These are phyloP conservation scores for Tolypocladium tundrense DNA, from an alignment of 2,329 filamentous ascomycete genomes.

Conservation along the genomic window DNA sequence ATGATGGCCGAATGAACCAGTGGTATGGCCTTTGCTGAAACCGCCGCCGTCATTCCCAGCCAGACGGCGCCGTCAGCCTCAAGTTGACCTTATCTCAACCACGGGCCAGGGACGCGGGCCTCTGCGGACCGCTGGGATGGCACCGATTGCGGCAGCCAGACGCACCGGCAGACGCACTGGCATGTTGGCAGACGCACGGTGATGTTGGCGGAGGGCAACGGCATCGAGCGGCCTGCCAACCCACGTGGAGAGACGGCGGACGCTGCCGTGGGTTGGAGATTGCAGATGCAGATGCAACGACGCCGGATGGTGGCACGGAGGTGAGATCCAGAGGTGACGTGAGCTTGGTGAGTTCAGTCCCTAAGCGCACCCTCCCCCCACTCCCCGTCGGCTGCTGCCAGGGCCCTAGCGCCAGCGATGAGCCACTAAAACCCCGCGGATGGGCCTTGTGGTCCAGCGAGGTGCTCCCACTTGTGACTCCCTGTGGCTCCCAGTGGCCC, in stretches of 20 bases:
- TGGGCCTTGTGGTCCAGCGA: constrained; percentile 16
- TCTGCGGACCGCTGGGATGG: not conserved
- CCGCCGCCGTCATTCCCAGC: not conserved
- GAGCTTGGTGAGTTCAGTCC: not conserved
- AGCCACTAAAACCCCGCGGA: constrained; percentile 21
- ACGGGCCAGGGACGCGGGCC: not conserved
- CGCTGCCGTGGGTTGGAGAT: not conserved
- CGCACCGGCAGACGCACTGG: too few relatives aligned
- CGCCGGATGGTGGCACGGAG: not conserved
- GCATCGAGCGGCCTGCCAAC: not conserved
- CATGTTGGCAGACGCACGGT: too few relatives aligned
- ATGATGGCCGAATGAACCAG: not conserved
- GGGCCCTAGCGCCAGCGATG: not conserved
- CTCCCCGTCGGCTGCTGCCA: not conserved
- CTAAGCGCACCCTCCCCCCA: not conserved
- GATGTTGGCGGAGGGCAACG: too few relatives aligned
- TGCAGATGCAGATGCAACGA: not conserved
- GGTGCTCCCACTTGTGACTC: constrained; percentile 6
- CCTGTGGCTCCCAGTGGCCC: not conserved
- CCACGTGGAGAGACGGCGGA: not conserved
- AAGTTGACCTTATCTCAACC: not conserved
- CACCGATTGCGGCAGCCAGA: not conserved
- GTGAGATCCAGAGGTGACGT: not conserved
- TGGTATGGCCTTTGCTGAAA: not conserved
- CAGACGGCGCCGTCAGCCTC: not conserved